These are phyloP conservation scores for Fusarium sp. DNA, from an alignment of 2,329 filamentous ascomycete species.

Conservation along the genomic window DNA sequence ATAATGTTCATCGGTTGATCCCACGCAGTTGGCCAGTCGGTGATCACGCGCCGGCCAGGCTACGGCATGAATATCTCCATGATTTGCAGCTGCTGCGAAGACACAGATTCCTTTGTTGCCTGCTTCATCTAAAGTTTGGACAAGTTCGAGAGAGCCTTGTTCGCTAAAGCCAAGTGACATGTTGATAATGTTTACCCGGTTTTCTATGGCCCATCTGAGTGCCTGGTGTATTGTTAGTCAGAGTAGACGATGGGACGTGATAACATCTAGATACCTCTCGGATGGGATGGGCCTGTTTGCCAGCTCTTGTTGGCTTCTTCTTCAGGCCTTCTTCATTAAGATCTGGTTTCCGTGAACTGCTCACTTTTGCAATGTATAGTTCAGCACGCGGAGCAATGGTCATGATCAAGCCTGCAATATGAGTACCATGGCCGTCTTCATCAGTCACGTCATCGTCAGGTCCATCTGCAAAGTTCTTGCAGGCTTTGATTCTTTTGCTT, in stretches of 20 bases:
- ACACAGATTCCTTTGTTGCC: conserved; percentile 12
- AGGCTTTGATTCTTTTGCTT: conserved; percentile 17
- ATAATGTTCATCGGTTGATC: conserved; percentile 19
- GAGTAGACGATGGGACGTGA: background rate
- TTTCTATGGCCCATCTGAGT: conserved; percentile 25
- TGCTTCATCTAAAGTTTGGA: conserved; percentile 8
- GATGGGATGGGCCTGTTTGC: background rate
- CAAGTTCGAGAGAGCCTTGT: conserved; percentile 23
- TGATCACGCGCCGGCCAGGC: conserved; percentile 28
- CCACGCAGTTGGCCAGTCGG: conserved; percentile 20
- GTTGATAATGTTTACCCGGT: conserved; percentile 25
- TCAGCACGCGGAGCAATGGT: conserved; percentile 23
- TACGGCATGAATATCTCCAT: conserved; percentile 22
- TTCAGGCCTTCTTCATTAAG: background rate
- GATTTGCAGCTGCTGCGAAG: conserved; percentile 28
- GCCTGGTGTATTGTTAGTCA: conserved; percentile 3
- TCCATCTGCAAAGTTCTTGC: conserved; percentile 14
- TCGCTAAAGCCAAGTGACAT: conserved; percentile 24
- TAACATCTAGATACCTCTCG: background rate
- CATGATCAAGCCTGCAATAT: conserved; percentile 25
- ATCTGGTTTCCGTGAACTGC: background rate
- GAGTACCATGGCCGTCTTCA: conserved; percentile 18
- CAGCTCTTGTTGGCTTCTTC: background rate
- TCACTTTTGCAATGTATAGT: conserved; percentile 24
- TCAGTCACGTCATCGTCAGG: conserved; percentile 19